Base-by-base conservation (phyloP, 2,329 filamentous ascomycete genomes). In the Hymenoscyphus albidus region DNA sequence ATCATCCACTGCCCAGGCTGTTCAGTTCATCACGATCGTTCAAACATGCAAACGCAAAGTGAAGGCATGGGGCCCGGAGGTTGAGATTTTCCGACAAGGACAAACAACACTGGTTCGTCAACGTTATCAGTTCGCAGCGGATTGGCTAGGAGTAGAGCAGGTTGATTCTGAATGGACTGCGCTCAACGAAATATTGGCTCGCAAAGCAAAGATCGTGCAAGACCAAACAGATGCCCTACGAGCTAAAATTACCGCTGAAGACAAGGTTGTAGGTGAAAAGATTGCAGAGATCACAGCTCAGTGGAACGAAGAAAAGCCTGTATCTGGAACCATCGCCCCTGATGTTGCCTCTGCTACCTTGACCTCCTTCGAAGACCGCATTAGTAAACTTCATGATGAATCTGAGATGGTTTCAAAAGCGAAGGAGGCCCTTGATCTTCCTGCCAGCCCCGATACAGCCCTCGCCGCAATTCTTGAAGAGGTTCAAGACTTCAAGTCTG, bases 401-500 rank as follows among this genome's bases (percentile, higher is more conserved):
- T 91, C 90, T 32, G 89, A 95, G 65, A 97, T 97, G 87, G 93
- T 99, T 14, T 89, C 91, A 5, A 97, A 93, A 77, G 96, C 96
- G 2, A 99, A 98, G 78, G 95, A 99, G 77, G 95, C 95, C 3
- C 87, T 99, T 54, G 93, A 97, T 74, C 84, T 99, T 54, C 91
- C 94, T 3, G 85, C 90, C 2, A 90, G 87, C 62, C 82, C 89
- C 0, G 92, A 97, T 71, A 91, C 90, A 61, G 88, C 89, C n/a
- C 85, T 99, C 27, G 83, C 86, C n/a, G 85, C 89, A 32, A 90
- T 97, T 9, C 82, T 98, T 16, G 94, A 98, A 76, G 95, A 99
- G 78, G 93, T 99, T 2, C 92, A 96, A 67, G 95, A 99, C 77
- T 99, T 99, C 80, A 96, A 97, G 79, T 97, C 94, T 22, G 95